Percentiles rank a stretch among this genome's conserved stretches.
Conservation (phyloP, 768 basidiomycete species). For the Hericium coralloides region DNA sequence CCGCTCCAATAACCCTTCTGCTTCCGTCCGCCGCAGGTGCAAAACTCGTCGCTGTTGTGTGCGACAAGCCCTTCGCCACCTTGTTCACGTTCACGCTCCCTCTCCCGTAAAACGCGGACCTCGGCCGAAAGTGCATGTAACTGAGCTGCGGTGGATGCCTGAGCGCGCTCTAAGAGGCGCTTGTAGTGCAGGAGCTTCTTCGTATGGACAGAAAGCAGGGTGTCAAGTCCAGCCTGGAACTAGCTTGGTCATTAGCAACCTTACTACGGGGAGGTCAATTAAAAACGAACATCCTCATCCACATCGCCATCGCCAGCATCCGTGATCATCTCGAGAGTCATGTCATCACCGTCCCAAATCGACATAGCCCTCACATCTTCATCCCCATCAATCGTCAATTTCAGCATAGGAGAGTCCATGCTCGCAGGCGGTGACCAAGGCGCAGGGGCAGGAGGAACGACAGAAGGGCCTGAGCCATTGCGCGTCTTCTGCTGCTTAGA, state of each 20-base stretch:
- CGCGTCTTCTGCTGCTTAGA: constrained; percentile 17
- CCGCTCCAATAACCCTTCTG: constrained; percentile 64
- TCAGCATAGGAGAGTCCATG: constrained; percentile 19
- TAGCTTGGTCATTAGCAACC: constrained; percentile 11
- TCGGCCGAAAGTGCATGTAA: constrained; percentile 83
- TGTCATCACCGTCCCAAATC: constrained; percentile 47
- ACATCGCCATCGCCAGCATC: constrained; percentile 46
- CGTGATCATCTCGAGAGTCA: constrained; percentile 68
- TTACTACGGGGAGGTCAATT: not conserved
- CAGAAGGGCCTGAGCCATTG: constrained; percentile 10
- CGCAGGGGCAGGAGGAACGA: not conserved
- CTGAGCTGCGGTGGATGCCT: constrained; percentile 71
- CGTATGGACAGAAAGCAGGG: constrained; percentile 33
- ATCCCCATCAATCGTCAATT: constrained; percentile 17
- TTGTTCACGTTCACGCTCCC: constrained; percentile 22
- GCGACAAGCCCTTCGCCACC: constrained; percentile 10
- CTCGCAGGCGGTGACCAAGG: constrained; percentile 10
- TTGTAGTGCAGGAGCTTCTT: constrained; percentile 65
- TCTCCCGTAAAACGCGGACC: constrained; percentile 52
- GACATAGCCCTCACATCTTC: constrained; percentile 19
- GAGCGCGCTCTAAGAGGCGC: constrained; percentile 71
- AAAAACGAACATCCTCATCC: constrained; percentile 53
- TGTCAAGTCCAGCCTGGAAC: constrained; percentile 37
- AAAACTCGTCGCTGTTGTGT: constrained; percentile 23
- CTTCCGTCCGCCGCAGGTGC: constrained; percentile 53